Base-by-base conservation (phyloP, 2,329 filamentous ascomycete species). In the Tolypocladium inflatum region DNA sequence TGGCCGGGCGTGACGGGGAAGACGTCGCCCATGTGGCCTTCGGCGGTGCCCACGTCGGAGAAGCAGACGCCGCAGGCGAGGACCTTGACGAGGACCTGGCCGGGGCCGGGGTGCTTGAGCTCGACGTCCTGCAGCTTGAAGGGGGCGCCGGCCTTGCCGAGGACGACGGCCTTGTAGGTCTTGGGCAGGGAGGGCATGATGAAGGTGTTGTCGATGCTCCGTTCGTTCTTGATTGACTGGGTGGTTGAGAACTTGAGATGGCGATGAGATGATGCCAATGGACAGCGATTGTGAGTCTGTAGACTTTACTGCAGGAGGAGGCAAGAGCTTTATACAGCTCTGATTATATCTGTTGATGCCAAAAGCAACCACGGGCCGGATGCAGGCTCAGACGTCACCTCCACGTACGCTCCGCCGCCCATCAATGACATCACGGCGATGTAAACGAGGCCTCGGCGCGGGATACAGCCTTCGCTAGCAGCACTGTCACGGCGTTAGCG, bases 61-160 rank as follows among this genome's bases (percentile, higher is more conserved):
- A 85, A 85, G 70, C 88, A 91, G 54, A 92, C 81, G 50, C 88
- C 88, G 63, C 85, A 89, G 7, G 88, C 88, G 10, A 85, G 74
- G 3, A 90, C 81, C 69, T 90, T 90, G 70, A 90, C 78, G 33
- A 91, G 79, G 3, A 91, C 74, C 65, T 90, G 77, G 21, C 80
- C 79, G 0, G 76, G 68, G 8, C 77, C 72, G 1, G 87, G 86
- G 39, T 75, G 68, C 59, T 80, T 76, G 45, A 91, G 76, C 21
- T 80, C 75, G 4, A 86, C 66, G 3, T 89, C 81, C 62, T 84
- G 79, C 61, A 91, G 73, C 2, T 72, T 72, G 62, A 88, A 76
- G 0, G 82, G 78, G 3, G 71, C 73, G 58, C 79, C 77, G 33
- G 73, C 68, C 58, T 78, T 75, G 57, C 81, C 78, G 63, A 89